phyloP scores from a whole-genome alignment of 441 rosid species.

The Isatis lusitanica region DNA sequence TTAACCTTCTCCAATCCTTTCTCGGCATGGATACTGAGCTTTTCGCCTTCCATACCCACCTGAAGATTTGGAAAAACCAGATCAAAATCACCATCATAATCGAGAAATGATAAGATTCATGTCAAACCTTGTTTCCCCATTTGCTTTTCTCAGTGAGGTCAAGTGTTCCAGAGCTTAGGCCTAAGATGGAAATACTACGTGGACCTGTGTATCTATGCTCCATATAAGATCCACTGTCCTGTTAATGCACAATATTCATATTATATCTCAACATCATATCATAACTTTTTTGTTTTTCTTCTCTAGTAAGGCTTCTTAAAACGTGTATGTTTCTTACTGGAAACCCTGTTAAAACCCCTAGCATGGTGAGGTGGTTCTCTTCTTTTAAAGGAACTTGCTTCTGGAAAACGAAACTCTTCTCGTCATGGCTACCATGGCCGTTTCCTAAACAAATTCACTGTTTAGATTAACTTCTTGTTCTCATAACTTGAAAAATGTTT shows the following conservation, averaged over 20 bases:
- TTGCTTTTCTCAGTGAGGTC: constrained; percentile 34
- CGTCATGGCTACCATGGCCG: constrained; percentile 43
- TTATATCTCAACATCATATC: background rate
- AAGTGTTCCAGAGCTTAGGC: constrained; percentile 46
- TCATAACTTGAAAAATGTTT: constrained; percentile 1
- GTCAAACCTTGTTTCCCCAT: constrained; percentile 48
- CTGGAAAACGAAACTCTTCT: constrained; percentile 47
- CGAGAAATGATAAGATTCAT: background rate
- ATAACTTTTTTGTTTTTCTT: background rate
- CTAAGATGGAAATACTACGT: constrained; percentile 42
- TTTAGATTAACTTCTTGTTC: background rate
- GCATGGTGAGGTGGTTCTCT: constrained; percentile 37
- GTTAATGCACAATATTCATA: constrained; percentile 13
- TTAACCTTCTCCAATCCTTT: constrained; percentile 25
- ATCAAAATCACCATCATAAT: background rate
- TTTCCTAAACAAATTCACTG: constrained; percentile 29
- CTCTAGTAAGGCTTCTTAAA: background rate
- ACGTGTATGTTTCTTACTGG: constrained; percentile 32
- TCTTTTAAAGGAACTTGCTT: constrained; percentile 28
- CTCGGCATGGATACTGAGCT: constrained; percentile 17
- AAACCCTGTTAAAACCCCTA: constrained; percentile 41
- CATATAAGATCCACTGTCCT: constrained; percentile 58
- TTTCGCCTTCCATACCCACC: constrained; percentile 42
- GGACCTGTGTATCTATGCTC: constrained; percentile 56
- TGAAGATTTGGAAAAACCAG: background rate